phyloP scores from a whole-genome alignment of 1,284 basidiomycete genomes.

The Trichosporon asahii region DNA sequence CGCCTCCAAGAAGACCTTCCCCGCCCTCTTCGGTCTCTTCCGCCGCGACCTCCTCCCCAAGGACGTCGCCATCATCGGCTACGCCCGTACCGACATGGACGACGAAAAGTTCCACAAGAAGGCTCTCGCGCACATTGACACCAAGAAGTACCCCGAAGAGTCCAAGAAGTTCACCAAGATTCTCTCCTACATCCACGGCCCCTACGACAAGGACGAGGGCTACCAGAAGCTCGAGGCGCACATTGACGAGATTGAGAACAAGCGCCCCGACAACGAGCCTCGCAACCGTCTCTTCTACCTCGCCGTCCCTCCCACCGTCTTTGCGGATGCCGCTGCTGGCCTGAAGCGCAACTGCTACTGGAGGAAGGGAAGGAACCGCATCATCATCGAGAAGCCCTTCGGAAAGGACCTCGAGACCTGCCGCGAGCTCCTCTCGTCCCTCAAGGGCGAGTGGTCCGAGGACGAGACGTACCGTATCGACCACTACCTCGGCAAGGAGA shows the following conservation, averaged over 20 bases:
- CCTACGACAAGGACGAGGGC: slow-evolving; percentile 76
- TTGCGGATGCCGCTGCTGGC: slow-evolving; percentile 79
- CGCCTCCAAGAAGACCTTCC: slow-evolving; percentile 99
- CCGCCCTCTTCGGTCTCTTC: slow-evolving; percentile 86
- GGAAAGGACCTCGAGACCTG: slow-evolving; percentile 89
- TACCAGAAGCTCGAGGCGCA: slow-evolving; percentile 74
- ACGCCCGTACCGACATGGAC: slow-evolving; percentile 78
- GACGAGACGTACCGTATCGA: slow-evolving; percentile 97
- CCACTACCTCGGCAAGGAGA: slow-evolving; percentile 97
- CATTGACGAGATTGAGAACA: slow-evolving; percentile 71
- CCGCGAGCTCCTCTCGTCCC: slow-evolving; percentile 67
- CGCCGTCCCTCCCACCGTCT: slow-evolving; percentile 89
- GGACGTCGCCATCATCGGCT: slow-evolving; percentile 84
- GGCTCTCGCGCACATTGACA: slow-evolving; percentile 71
- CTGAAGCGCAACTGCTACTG: slow-evolving; percentile 76
- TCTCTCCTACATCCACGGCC: slow-evolving; percentile 76
- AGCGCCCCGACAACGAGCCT: slow-evolving; percentile 53
- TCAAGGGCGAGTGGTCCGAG: slow-evolving; percentile 86
- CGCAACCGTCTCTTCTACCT: slow-evolving; percentile 83
- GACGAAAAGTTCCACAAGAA: slow-evolving; percentile 78
- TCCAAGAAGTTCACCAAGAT: slow-evolving; percentile 77
- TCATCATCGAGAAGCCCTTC: slow-evolving; percentile 96
- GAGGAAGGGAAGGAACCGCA: slow-evolving; percentile 70
- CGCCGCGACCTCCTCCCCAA: slow-evolving; percentile 73
- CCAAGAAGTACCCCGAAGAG: slow-evolving; percentile 54